Evolutionary conservation across 1,284 basidiomycete species (phyloP), one percentile per base, ranked within the genome.

Genomic region (Apiotrichum laibachii): DNA sequence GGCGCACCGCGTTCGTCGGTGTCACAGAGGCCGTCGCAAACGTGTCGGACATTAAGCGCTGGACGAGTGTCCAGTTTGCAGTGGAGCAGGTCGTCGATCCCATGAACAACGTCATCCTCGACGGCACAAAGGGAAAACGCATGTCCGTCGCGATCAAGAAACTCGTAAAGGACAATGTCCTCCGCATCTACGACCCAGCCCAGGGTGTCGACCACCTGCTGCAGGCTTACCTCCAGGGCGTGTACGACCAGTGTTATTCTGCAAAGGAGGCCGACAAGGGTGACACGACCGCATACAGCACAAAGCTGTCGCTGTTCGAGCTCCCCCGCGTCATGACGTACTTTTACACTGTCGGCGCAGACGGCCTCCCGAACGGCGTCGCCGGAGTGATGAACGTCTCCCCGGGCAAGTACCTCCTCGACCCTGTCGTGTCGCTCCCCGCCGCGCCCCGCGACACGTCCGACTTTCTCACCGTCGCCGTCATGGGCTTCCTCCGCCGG

Each of bases 281-380:
- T 18, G 50, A 53, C 19, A 47, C 56, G 9, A 46, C 57, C 13
- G 57, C 61, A 2, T 62, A 62, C 55, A 54, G 51, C 6, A 62
- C 61, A 31, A 62, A 62, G 40, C 57, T 62, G 2, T n/a, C 34
- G 9, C 44, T 62, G n/a, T 62, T 62, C 45, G 54, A 51, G 21
- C 57, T 62, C 33, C 53, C 50, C 11, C 21, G 53, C 26, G 43
- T 56, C 15, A 46, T 56, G 51, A 59, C 61, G n/a, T 56, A 53
- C 51, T 46, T 62, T 19, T 62, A 62, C 55, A 56, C 54, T 8
- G 44, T 52, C 33, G 51, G 34, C 44, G 4, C 44, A 0, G 37
- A 35, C 21, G 57, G 43, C 16, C 42, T 15, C 0, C 61, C 61
- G 4, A 57, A 52, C 39, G 61, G 50, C 34, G 19, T 62, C 2